phyloP scores from a whole-genome alignment of 73 alveolate genomes.

The Paramecium pentaurelia region DNA sequence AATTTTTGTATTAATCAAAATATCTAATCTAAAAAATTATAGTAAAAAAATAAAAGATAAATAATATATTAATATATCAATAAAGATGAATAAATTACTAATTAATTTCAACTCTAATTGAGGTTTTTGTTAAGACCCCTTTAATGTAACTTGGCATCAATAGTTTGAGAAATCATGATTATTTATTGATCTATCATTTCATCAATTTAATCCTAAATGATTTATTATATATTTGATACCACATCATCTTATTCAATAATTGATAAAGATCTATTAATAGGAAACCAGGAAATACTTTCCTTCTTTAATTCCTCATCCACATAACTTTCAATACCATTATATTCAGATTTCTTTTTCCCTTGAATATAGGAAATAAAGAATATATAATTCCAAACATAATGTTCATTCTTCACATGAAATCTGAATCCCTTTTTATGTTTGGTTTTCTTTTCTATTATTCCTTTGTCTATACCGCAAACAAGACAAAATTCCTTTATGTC shows the following conservation, averaged over 20 bases:
- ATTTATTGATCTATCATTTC: not conserved
- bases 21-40: no score
- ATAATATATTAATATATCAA: no score
- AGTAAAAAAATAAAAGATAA: no score
- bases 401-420: conserved; percentile 82
- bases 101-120: not conserved
- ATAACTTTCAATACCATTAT: conserved; percentile 94
- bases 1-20: no score
- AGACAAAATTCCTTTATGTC: conserved; percentile 89
- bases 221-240: not conserved
- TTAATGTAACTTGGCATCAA: not conserved
- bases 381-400: conserved; percentile 87
- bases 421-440: conserved; percentile 65
- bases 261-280: not conserved
- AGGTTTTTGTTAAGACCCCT: not conserved
- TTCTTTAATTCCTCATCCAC: conserved; percentile 73
- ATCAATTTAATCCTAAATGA: not conserved
- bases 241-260: not conserved
- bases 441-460: conserved; percentile 11
- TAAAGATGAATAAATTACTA: not conserved
- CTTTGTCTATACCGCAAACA: conserved; percentile 86
- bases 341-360: conserved; percentile 87
- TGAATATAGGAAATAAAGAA: conserved; percentile 85
- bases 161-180: not conserved
- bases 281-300: conserved; percentile 1